These are phyloP conservation scores for Ilyonectria destructans DNA, from an alignment of 2,329 filamentous ascomycete species.

Conservation along the genomic window DNA sequence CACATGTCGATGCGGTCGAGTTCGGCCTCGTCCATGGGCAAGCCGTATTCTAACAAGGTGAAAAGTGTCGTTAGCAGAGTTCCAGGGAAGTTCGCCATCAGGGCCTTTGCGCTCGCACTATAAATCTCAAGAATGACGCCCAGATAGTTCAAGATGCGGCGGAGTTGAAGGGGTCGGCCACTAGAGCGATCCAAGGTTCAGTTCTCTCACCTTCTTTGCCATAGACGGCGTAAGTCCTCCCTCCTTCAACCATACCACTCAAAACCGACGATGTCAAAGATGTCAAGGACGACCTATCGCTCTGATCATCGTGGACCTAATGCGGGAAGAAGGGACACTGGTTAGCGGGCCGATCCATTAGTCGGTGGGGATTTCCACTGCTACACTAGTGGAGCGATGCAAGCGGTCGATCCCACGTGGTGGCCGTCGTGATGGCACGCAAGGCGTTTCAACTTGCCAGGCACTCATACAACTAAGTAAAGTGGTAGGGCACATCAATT, in stretches of 20 bases:
- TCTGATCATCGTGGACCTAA: conserved; percentile 38
- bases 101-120: background rate
- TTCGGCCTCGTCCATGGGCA: conserved; percentile 60
- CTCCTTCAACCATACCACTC: conserved; percentile 49
- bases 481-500: conserved; percentile 1
- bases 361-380: conserved; percentile 12
- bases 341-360: conserved; percentile 28
- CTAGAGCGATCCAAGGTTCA: background rate
- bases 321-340: background rate
- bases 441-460: background rate
- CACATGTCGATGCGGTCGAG: conserved; percentile 60
- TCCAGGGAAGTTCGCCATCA: background rate
- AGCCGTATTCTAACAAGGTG: conserved; percentile 53
- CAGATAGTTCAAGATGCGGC: background rate
- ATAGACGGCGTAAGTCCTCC: conserved; percentile 55
- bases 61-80: conserved; percentile 3
- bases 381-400: conserved; percentile 6
- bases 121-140: background rate
- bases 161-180: background rate
- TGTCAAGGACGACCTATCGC: conserved; percentile 40
- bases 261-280: conserved; percentile 50
- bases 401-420: conserved; percentile 6
- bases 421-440: conserved; percentile 4
- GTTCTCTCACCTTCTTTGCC: conserved; percentile 52
- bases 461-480: background rate